phyloP scores from a whole-genome alignment of 2,329 filamentous ascomycete genomes.

The Epichloe elymi region DNA sequence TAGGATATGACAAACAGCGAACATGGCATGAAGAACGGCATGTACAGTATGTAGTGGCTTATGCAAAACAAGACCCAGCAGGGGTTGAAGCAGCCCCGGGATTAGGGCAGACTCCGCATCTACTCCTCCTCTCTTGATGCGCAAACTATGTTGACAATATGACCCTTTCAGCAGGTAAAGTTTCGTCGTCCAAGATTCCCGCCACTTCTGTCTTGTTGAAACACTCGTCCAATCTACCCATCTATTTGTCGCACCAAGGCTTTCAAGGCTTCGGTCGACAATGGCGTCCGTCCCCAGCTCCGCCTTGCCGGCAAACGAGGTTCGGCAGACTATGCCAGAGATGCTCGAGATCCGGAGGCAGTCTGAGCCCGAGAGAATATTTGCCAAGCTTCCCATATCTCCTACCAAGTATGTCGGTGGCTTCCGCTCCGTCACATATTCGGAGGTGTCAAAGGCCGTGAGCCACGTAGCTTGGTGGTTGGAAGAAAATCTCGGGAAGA shows the following conservation, averaged over 20 bases:
- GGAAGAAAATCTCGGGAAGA: neutral
- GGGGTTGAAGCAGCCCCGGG: too few species aligned
- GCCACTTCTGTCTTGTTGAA: neutral
- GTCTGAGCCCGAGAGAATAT: neutral
- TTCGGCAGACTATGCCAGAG: neutral
- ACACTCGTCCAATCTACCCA: neutral
- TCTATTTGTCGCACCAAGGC: neutral
- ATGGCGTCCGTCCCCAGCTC: neutral
- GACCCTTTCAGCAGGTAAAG: too few species aligned
- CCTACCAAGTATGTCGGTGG: neutral
- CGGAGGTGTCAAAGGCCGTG: slow-evolving; percentile 1
- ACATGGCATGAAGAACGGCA: too few species aligned
- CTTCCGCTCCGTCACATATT: neutral
- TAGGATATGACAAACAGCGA: too few species aligned
- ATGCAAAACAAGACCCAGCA: too few species aligned
- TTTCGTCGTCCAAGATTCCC: too few species aligned
- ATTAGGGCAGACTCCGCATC: too few species aligned
- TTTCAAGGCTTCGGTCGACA: neutral
- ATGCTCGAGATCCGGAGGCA: neutral
- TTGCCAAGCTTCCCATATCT: neutral
- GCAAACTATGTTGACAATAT: too few species aligned
- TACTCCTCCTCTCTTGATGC: too few species aligned
- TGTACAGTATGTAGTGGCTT: too few species aligned
- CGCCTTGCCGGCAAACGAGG: neutral
- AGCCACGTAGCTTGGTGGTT: slow-evolving; percentile 1